Evolutionary conservation across 2,329 filamentous ascomycete genomes (phyloP).

Genomic region (Cryoendolithus antarcticus): DNA sequence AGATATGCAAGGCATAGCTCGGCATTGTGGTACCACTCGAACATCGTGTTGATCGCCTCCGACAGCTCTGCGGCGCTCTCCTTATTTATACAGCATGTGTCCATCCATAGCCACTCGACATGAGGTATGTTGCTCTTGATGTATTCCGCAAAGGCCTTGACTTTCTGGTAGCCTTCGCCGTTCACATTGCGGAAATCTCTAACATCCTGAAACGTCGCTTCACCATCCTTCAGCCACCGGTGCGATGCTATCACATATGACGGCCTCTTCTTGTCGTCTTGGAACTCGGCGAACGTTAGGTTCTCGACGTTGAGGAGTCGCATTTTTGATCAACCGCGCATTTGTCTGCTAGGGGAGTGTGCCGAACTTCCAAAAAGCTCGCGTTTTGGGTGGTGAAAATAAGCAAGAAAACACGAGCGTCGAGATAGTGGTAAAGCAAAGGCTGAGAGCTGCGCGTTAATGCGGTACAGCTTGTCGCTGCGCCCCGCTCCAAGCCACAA

Average conservation of each 20-base stretch:
- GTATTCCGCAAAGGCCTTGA: too few relatives aligned
- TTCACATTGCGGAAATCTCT: too few relatives aligned
- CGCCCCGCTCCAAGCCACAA: too few relatives aligned
- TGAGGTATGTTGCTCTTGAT: constrained; percentile 1
- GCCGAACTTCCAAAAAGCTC: too few relatives aligned
- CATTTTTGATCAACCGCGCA: too few relatives aligned
- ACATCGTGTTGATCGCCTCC: constrained; percentile 11
- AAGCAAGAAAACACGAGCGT: too few relatives aligned
- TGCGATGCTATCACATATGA: constrained; percentile 15
- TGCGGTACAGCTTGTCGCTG: too few relatives aligned
- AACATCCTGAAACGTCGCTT: constrained; percentile 15
- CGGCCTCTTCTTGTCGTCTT: constrained; percentile 11
- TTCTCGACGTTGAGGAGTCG: constrained; percentile 7
- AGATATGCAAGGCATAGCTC: constrained; percentile 11
- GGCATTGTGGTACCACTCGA: constrained; percentile 11
- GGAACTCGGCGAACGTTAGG: constrained; percentile 8
- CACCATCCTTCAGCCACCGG: constrained; percentile 14
- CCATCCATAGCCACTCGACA: constrained; percentile 8
- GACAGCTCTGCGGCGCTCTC: constrained; percentile 4
- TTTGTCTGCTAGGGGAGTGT: too few relatives aligned
- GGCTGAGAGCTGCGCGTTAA: too few relatives aligned
- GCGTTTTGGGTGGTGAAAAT: too few relatives aligned
- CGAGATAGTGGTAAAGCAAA: too few relatives aligned
- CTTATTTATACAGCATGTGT: constrained; percentile 11
- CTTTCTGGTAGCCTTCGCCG: too few relatives aligned